Percentiles rank a stretch among this genome's conserved stretches.
Conservation (phyloP, 495 filamentous ascomycete species). For the Daldinia loculata region DNA sequence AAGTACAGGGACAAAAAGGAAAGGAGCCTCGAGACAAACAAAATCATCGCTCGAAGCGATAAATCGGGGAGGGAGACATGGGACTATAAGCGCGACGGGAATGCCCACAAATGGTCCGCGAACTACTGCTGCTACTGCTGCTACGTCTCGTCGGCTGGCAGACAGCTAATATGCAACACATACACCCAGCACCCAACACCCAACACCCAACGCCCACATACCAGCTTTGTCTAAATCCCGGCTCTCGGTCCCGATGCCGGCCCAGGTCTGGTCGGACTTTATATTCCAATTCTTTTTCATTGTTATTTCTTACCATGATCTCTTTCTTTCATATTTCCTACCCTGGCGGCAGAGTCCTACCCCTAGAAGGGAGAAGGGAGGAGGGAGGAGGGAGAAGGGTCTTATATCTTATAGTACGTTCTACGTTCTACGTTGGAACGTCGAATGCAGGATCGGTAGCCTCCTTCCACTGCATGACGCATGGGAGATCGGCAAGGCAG, state of each 20-base stretch:
- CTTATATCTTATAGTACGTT: not conserved
- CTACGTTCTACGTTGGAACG: constrained; percentile 10
- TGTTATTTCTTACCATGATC: constrained; percentile 13
- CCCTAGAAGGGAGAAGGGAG: not conserved
- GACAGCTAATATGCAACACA: constrained; percentile 14
- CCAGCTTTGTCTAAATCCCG: not conserved
- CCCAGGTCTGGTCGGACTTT: not conserved
- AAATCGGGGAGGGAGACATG: constrained; percentile 11
- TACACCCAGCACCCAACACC: not conserved
- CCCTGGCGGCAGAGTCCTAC: not conserved
- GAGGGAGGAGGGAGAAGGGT: too few relatives aligned
- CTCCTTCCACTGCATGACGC: constrained; percentile 30
- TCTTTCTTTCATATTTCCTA: constrained; percentile 2
- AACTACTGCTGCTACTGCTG: constrained; percentile 19
- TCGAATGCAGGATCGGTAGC: constrained; percentile 21
- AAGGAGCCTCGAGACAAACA: not conserved
- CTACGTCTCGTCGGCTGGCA: not conserved
- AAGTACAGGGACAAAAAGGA: not conserved
- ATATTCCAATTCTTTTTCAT: constrained; percentile 11
- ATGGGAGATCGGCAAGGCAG: constrained; percentile 32
- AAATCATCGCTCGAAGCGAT: not conserved
- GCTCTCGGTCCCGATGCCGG: constrained; percentile 18
- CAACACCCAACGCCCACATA: not conserved
- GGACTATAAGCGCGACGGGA: constrained; percentile 17
- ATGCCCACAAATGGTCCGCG: constrained; percentile 34